Percentiles rank a stretch among this genome's conserved stretches.
These are phyloP conservation scores for Panus rudis DNA, from an alignment of 768 basidiomycete genomes.

Conservation along the genomic window DNA sequence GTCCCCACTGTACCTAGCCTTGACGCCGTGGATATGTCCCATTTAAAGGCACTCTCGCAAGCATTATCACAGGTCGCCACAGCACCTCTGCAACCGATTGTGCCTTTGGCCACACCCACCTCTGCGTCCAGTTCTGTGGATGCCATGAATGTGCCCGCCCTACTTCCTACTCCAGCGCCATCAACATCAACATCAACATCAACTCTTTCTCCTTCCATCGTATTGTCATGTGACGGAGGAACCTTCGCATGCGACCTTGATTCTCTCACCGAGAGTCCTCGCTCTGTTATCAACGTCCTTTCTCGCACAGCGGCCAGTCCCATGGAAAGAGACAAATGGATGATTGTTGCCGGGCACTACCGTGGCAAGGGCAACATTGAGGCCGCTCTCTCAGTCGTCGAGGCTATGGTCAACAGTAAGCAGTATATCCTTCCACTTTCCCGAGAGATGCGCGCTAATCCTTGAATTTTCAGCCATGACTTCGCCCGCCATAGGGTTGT, in stretches of 20 bases:
- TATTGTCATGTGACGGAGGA: constrained; percentile 9
- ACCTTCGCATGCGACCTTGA: constrained; percentile 32
- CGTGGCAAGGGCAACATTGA: constrained; percentile 39
- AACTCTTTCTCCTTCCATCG: constrained; percentile 17
- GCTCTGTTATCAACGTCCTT: constrained; percentile 39
- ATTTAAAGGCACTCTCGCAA: background rate
- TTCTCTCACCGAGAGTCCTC: constrained; percentile 36
- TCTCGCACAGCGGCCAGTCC: constrained; percentile 29
- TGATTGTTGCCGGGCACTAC: constrained; percentile 48
- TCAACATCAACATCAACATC: constrained; percentile 3
- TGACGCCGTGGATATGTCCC: too few relatives aligned
- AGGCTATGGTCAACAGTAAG: constrained; percentile 43
- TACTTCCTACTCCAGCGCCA: background rate
- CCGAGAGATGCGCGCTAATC: background rate
- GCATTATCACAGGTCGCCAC: background rate
- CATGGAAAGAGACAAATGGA: constrained; percentile 44
- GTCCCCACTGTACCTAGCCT: too few relatives aligned
- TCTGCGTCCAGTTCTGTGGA: background rate
- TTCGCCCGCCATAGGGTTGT: constrained; percentile 25
- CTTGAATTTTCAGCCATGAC: constrained; percentile 31
- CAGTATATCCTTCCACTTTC: background rate
- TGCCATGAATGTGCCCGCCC: background rate
- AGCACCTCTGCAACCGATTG: background rate
- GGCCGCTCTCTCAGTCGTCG: constrained; percentile 38
- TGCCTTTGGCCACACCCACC: background rate